Evolutionary conservation across 495 filamentous ascomycete species (phyloP), one percentile per base, ranked within the genome.

Genomic region (Usnea hakonensis): DNA sequence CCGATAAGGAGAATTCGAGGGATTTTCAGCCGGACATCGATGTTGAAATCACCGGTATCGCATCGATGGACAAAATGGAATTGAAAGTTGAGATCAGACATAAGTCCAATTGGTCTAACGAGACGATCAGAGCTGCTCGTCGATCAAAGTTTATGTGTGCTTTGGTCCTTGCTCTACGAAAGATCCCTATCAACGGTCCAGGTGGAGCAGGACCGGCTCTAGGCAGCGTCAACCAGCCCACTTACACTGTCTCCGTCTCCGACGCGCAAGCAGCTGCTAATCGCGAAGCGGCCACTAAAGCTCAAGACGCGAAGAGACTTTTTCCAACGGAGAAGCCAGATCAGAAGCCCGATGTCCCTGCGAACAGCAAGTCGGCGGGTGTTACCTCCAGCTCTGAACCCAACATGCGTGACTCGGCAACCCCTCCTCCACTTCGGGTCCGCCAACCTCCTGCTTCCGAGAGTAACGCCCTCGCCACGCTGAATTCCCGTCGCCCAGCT

Each of bases 81-180:
- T 81, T 98, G 40, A 85, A 83, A 63, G 81, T 94, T 41, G 87
- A 89, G 64, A 90, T 97, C 69, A 85, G 85, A 62, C 91, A 97
- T 78, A 96, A 96, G 70, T 88, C 87, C 64, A 98, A 97, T 76
- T 98, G 94, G 94, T 85, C 92, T 52, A 96, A 95, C 72, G 93
- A 96, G 63, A 81, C 83, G 35, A 79, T 97, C 43, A 87, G 93
- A 28, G 84, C 88, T 28, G 81, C 88, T 19, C 86, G 94, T 46
- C 87, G 92, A 58, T 94, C 89, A 69, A 97, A 95, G 73, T 96
- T 98, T 77, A 94, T 97, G 85, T 96, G 91, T 69, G 94, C 94
- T 5, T 79, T 98, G 44, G 86, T 95, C 9, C 76, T 91, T 13
- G 92, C 94, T 11, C 78, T 97, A 40, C 88, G 89, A 73, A 88